phyloP scores from a whole-genome alignment of 345 rosid genomes.

The Boechera stricta region DNA sequence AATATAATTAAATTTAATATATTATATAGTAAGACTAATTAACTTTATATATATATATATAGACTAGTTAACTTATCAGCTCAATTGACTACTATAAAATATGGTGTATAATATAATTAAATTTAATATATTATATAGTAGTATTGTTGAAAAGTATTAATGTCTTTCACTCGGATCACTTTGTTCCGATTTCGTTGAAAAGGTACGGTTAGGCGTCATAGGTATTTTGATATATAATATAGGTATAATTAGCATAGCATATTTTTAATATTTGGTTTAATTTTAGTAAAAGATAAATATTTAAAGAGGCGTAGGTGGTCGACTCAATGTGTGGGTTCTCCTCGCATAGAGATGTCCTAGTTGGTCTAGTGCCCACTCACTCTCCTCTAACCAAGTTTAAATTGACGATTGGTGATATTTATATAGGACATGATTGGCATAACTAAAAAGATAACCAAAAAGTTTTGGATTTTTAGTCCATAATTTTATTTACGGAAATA shows the following conservation, averaged over 20 bases:
- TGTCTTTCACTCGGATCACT: not conserved
- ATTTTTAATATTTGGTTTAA: not conserved
- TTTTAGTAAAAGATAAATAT: not conserved
- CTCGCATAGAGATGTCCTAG: not conserved
- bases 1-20: not conserved
- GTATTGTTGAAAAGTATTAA: conserved; percentile 26
- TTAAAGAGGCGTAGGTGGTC: conserved; percentile 16
- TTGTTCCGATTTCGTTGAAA: conserved; percentile 21
- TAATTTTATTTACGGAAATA: not conserved
- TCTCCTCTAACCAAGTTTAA: conserved; percentile 10
- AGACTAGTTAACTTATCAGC: no score
- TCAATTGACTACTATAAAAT: no score
- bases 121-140: not conserved
- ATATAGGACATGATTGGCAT: not conserved
- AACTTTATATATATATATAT: no score
- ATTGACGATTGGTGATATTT: not conserved
- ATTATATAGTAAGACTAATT: no score
- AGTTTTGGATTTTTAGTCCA: not conserved
- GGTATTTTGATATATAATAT: not conserved
- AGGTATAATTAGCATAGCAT: not conserved
- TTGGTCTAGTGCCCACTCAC: conserved; percentile 17
- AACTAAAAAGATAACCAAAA: not conserved
- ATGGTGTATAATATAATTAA: not conserved
- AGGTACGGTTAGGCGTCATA: not conserved
- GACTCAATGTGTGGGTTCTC: conserved; percentile 6